Percentiles rank a stretch among this genome's conserved stretches.
phyloP scores from a whole-genome alignment of 2,329 filamentous ascomycete genomes.

The Apiospora saccharicola region DNA sequence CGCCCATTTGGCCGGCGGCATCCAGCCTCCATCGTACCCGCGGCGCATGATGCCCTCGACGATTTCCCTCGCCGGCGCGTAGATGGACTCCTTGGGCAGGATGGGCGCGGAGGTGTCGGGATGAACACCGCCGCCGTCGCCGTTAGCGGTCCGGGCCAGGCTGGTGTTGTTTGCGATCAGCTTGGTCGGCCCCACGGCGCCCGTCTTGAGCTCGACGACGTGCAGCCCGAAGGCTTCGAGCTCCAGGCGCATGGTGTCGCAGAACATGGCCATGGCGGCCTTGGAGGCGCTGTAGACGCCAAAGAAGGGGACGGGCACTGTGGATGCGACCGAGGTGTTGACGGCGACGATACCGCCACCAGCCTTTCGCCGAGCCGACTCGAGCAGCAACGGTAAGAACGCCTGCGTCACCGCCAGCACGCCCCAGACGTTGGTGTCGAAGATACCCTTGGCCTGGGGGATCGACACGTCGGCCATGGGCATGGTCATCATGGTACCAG shows the following conservation, averaged over 20 bases:
- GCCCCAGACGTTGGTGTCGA: slow-evolving; percentile 25
- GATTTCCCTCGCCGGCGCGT: slow-evolving; percentile 6
- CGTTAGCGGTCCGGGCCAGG: neutral
- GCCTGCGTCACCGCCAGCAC: slow-evolving; percentile 24
- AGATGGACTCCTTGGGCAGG: slow-evolving; percentile 17
- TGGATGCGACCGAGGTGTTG: slow-evolving; percentile 36
- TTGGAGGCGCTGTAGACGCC: slow-evolving; percentile 38
- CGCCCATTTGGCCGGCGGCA: slow-evolving; percentile 4
- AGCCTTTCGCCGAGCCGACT: neutral
- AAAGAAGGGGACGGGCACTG: slow-evolving; percentile 22
- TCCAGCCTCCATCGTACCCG: neutral
- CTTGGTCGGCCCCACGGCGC: slow-evolving; percentile 24
- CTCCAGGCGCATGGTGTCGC: slow-evolving; percentile 43
- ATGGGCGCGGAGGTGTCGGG: neutral
- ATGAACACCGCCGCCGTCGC: neutral
- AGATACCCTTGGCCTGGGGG: slow-evolving; percentile 5
- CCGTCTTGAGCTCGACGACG: slow-evolving; percentile 36
- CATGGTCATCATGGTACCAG: slow-evolving; percentile 12
- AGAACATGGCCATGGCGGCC: slow-evolving; percentile 38
- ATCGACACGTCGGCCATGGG: slow-evolving; percentile 22
- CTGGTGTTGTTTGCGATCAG: slow-evolving; percentile 26
- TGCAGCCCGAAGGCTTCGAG: slow-evolving; percentile 41
- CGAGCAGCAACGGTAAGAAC: slow-evolving; percentile 21
- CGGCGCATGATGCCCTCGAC: slow-evolving; percentile 3
- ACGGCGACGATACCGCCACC: slow-evolving; percentile 29